Evolutionary conservation across 2,329 filamentous ascomycete genomes (phyloP).

Genomic region (Nemania sp.): DNA sequence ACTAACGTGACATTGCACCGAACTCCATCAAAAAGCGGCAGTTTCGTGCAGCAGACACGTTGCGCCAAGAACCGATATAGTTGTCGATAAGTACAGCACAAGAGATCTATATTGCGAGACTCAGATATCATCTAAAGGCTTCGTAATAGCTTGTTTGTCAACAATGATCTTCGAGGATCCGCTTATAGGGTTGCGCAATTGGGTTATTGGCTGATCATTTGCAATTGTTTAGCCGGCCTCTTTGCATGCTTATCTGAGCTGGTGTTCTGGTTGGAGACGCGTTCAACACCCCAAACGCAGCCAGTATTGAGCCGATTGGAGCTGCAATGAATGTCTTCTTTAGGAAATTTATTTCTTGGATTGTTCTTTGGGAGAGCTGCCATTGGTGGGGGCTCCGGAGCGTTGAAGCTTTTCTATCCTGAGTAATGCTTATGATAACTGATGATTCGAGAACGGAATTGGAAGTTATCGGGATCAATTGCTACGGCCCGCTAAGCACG

Average conservation of each 20-base stretch:
- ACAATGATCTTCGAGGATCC: background rate
- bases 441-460: background rate
- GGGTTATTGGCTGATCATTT: slow-evolving; percentile 14
- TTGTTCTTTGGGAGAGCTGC: background rate
- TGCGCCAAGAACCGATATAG: slow-evolving; percentile 15
- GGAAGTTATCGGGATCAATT: background rate
- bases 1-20: slow-evolving; percentile 3
- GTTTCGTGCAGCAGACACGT: slow-evolving; percentile 10
- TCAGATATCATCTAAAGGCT: slow-evolving; percentile 1
- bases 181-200: slow-evolving; percentile 20
- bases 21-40: slow-evolving; percentile 14
- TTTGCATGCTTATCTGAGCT: slow-evolving; percentile 21
- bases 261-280: background rate
- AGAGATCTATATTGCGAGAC: slow-evolving; percentile 11
- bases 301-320: background rate
- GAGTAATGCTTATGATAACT: background rate
- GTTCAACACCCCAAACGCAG: background rate
- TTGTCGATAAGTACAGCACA: slow-evolving; percentile 1
- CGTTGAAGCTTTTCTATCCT: background rate
- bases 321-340: background rate
- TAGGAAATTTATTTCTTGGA: background rate
- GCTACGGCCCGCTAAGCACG: background rate
- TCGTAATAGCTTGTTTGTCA: background rate
- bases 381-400: background rate
- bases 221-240: slow-evolving; percentile 9